Evolutionary conservation across 1,284 basidiomycete species (phyloP), one percentile per base, ranked within the genome.

Genomic region (Ganoderma lucidum): DNA sequence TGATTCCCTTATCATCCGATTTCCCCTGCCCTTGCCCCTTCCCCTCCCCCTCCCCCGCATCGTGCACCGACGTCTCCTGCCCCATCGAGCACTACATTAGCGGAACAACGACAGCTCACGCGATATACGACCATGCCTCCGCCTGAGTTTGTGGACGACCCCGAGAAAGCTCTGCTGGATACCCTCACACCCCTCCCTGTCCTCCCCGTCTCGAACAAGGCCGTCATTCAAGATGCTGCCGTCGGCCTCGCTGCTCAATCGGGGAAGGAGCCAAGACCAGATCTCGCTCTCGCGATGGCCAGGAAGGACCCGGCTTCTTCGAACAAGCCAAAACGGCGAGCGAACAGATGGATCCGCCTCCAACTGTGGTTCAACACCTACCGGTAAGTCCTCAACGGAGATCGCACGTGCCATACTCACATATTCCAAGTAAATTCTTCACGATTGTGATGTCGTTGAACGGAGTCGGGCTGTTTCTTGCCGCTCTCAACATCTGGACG

Each of bases 301-400:
- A 70, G 68, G 64, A 78, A 75, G 63, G 71, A 68, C 3, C 39
- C 73, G 12, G 63, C 72, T 10, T 63, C 67, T 30, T 75, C 66
- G 41, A 66, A 76, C 67, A 74, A 77, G 55, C 70, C 72, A 10
- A 74, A 73, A 62, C 76, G 78, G 62, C 75, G 71, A 64, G 73
- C 76, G 30, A 79, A 82, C 71, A 81, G 82, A 56, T 85, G 85
- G 85, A 80, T 87, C 69, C 80, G 81, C 45, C 86, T 88, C 73
- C 83, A 83, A 70, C 78, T 92, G 42, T 91, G 89, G 88, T 90
- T 88, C 77, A 91, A 90, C 75, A 89, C 89, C 6, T 90, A 89
- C 74, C 82, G 89, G 86, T 89, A 77, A 59, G 53, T 59, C n/a
- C 39, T 64, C 19, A 44, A 53, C 44, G 35, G 60, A 55, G 37